These are phyloP conservation scores for Daldinia eschscholtzii DNA, from an alignment of 2,329 filamentous ascomycete genomes.

Conservation along the genomic window DNA sequence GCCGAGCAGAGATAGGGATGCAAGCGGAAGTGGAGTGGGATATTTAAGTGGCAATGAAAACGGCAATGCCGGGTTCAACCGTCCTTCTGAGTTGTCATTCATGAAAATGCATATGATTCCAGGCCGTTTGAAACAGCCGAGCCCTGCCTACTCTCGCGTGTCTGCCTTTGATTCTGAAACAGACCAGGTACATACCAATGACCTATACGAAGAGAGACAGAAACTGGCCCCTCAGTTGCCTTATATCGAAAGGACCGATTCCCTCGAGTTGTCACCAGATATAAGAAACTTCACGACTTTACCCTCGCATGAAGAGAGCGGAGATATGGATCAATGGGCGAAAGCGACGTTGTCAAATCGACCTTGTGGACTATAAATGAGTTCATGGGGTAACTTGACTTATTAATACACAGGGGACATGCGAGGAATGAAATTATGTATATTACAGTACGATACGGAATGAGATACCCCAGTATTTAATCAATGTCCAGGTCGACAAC, in stretches of 20 bases:
- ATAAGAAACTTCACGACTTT: not conserved
- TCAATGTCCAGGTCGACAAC: not conserved
- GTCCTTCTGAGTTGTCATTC: conserved; percentile 1
- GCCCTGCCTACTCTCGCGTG: not conserved
- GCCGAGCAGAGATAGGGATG: not conserved
- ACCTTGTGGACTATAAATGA: not conserved
- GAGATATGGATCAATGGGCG: not conserved
- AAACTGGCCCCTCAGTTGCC: conserved; percentile 1
- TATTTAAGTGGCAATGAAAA: conserved; percentile 1
- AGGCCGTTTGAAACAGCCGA: conserved; percentile 9
- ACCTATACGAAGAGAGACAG: not conserved
- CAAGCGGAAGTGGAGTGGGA: not conserved
- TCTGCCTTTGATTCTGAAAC: not conserved
- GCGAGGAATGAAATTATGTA: not conserved
- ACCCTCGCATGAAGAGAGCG: not conserved
- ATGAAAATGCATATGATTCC: conserved; percentile 9
- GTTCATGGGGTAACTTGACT: not conserved
- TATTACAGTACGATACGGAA: not conserved
- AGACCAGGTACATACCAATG: not conserved
- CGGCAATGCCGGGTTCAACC: not conserved
- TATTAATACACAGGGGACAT: not conserved
- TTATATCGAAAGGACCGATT: not conserved
- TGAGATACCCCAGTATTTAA: conserved; percentile 7
- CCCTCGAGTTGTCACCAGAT: conserved; percentile 1
- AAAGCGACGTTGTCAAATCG: not conserved